phyloP scores from a whole-genome alignment of 225 moss, liverwort and hornwort species.

The Pleurozium schreberi region DNA sequence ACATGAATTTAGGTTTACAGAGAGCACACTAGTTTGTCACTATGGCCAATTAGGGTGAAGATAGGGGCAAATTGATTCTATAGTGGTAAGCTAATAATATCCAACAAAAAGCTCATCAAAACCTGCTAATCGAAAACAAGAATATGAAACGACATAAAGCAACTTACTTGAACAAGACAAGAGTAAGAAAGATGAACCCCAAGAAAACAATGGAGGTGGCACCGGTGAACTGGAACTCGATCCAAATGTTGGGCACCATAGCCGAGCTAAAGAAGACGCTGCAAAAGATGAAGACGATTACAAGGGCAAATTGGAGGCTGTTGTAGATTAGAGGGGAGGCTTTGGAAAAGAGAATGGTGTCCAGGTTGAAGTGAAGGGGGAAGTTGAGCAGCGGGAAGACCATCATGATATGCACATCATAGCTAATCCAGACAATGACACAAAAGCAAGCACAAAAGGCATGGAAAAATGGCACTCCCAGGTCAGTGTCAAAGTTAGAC shows the following conservation, averaged over 20 bases:
- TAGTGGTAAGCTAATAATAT: not conserved
- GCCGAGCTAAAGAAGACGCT: slow-evolving; percentile 62
- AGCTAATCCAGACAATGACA: slow-evolving; percentile 62
- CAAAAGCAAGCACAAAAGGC: slow-evolving; percentile 38
- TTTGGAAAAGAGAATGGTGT: slow-evolving; percentile 61
- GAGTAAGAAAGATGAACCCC: slow-evolving; percentile 84
- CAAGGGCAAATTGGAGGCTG: slow-evolving; percentile 42
- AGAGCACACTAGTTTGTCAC: not conserved
- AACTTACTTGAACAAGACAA: slow-evolving; percentile 59
- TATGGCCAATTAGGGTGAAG: not conserved
- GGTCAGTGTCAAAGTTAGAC: slow-evolving; percentile 75
- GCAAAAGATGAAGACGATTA: slow-evolving; percentile 52
- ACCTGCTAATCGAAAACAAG: not conserved
- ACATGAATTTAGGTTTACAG: not conserved
- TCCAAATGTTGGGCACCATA: slow-evolving; percentile 77
- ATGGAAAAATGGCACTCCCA: slow-evolving; percentile 61
- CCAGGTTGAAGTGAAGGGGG: slow-evolving; percentile 79
- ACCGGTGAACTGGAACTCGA: slow-evolving; percentile 86
- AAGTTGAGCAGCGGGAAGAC: slow-evolving; percentile 93
- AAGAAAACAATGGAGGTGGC: slow-evolving; percentile 73
- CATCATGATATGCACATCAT: slow-evolving; percentile 87
- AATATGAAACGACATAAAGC: not conserved
- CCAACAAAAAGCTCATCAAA: not conserved
- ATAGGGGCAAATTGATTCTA: not conserved
- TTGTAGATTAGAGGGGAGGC: slow-evolving; percentile 54